phyloP scores from a whole-genome alignment of 768 basidiomycete genomes.

The Lyophyllum atratum region DNA sequence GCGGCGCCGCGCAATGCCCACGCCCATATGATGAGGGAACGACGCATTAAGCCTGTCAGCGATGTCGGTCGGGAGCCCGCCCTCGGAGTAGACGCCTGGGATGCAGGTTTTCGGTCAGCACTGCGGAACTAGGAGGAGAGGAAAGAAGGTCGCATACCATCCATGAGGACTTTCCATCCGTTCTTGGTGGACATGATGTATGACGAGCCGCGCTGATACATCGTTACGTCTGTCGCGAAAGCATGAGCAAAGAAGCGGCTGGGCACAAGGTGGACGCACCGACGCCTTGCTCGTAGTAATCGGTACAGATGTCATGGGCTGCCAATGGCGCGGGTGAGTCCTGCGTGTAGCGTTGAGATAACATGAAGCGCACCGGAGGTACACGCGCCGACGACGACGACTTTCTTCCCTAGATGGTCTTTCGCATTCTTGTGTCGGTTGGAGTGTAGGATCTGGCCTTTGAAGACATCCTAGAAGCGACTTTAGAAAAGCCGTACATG shows the following conservation, averaged over 20 bases:
- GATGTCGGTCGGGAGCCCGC: constrained; percentile 47
- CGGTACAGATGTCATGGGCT: constrained; percentile 49
- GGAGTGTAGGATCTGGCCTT: constrained; percentile 65
- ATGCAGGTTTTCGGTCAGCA: neutral
- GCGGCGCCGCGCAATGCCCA: constrained; percentile 32
- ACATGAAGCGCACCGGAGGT: constrained; percentile 63
- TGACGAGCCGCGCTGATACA: constrained; percentile 56
- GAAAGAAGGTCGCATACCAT: constrained; percentile 16
- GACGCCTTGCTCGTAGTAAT: constrained; percentile 47
- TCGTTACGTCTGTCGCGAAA: constrained; percentile 46
- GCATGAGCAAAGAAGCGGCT: neutral
- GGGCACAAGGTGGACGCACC: too few relatives aligned
- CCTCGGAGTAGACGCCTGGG: constrained; percentile 47
- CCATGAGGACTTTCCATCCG: constrained; percentile 23
- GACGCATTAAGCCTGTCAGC: constrained; percentile 52
- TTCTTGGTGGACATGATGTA: constrained; percentile 21
- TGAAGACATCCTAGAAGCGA: constrained; percentile 50
- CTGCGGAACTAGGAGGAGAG: neutral
- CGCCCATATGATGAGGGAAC: constrained; percentile 39
- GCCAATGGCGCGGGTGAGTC: neutral
- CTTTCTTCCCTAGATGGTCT: constrained; percentile 68
- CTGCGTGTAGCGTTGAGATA: too few relatives aligned
- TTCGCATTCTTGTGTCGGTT: constrained; percentile 52
- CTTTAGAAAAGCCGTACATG: neutral
- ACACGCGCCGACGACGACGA: constrained; percentile 67